These are phyloP conservation scores for Dendrostoma leiphaemia DNA, from an alignment of 2,329 filamentous ascomycete species.

Conservation along the genomic window DNA sequence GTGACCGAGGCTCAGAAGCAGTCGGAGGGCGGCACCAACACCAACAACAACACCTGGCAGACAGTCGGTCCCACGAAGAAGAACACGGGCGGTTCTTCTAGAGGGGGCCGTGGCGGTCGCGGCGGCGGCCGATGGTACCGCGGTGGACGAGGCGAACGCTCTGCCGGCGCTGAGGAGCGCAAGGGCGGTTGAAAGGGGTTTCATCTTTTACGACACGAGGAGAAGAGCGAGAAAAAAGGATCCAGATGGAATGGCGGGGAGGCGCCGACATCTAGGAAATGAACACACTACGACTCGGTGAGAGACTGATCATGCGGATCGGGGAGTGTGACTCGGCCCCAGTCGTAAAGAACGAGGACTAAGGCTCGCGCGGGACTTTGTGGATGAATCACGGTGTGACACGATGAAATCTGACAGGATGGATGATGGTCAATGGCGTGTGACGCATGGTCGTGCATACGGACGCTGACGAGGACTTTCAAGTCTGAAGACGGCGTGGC, in stretches of 20 bases:
- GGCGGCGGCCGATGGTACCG: not conserved
- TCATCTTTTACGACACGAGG: too few species aligned
- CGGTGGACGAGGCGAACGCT: not conserved
- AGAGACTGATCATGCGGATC: too few species aligned
- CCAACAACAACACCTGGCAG: constrained; percentile 6
- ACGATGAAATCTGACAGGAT: not conserved
- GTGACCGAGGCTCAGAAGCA: not conserved
- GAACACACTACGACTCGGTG: too few species aligned
- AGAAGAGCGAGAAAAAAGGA: not conserved
- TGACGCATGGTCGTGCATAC: not conserved
- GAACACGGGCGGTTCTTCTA: not conserved
- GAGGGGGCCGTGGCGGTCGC: not conserved
- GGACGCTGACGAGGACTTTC: not conserved
- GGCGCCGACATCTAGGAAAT: too few species aligned
- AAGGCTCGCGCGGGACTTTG: not conserved
- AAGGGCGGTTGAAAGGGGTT: constrained; percentile 11
- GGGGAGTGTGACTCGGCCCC: too few species aligned
- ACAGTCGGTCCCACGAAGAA: constrained; percentile 10
- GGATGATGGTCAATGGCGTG: too few species aligned
- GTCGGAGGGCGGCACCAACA: not conserved
- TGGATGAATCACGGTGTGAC: not conserved
- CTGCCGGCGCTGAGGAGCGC: constrained; percentile 8
- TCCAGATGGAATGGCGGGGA: too few species aligned
- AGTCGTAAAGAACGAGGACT: not conserved
- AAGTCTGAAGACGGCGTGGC: not conserved